phyloP scores from a whole-genome alignment of 73 alveolate genomes.

The Paramecium pentaurelia region DNA sequence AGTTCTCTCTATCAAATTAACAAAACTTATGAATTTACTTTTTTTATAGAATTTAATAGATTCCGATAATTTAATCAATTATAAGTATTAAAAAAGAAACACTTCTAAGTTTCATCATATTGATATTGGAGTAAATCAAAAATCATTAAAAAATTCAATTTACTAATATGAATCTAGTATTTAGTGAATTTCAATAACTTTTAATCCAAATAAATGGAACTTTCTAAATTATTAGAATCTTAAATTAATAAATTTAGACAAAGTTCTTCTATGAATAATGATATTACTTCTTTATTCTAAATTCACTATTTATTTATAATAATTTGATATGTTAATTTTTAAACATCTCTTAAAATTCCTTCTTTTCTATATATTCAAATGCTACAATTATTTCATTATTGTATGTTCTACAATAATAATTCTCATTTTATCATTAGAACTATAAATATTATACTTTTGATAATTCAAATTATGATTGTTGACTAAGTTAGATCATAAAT shows the following conservation, averaged over 20 bases:
- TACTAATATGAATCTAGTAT: not conserved
- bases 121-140: not conserved
- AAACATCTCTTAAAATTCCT: constrained; percentile 13
- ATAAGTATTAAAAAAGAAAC: not conserved
- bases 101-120: not conserved
- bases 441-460: not conserved
- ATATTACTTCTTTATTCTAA: not conserved
- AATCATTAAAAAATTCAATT: not conserved
- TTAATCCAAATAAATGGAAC: not conserved
- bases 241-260: not conserved
- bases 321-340: not conserved
- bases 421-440: not conserved
- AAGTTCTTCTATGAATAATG: not conserved
- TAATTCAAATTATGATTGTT: not conserved
- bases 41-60: not conserved
- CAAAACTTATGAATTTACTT: not conserved
- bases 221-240: not conserved
- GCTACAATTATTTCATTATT: not conserved
- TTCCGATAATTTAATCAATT: not conserved
- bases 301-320: not conserved
- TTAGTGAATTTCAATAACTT: not conserved
- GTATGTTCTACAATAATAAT: not conserved
- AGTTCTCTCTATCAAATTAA: not conserved
- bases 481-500: not conserved
- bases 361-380: not conserved